Conservation (phyloP, 2,329 filamentous ascomycete species). For the Sporothrix inflata region DNA sequence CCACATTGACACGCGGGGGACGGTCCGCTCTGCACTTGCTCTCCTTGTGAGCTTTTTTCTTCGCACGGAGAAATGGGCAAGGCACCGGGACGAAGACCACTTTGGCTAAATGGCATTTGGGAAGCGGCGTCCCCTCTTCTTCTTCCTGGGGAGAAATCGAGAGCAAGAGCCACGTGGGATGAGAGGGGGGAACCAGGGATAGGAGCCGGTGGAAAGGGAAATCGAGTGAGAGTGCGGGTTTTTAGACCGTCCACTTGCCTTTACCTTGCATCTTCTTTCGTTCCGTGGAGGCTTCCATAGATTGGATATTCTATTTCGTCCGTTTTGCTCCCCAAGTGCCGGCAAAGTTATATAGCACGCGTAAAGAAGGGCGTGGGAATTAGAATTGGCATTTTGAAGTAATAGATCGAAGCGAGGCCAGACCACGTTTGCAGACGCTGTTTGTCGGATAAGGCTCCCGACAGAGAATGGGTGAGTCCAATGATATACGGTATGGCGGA, state of each 20-base stretch:
- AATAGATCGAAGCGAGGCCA: neutral
- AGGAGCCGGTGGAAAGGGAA: neutral
- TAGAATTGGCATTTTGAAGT: too few species aligned
- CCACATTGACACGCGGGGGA: constrained; percentile 20
- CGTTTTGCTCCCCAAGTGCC: neutral
- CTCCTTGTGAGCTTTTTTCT: neutral
- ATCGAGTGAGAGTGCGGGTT: neutral
- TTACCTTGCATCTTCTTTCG: neutral
- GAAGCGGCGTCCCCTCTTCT: neutral
- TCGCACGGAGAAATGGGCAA: neutral
- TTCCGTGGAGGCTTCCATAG: neutral
- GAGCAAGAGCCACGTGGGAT: constrained; percentile 7
- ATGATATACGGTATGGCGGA: neutral
- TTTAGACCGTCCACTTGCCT: neutral
- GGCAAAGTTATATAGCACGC: neutral
- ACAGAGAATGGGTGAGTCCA: neutral
- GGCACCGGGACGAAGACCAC: neutral
- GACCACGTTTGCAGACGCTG: neutral
- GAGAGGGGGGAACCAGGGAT: neutral
- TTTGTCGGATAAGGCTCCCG: neutral
- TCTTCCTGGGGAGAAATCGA: neutral
- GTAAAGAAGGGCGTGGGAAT: neutral
- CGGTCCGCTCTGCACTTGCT: constrained; percentile 16
- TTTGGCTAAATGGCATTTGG: constrained; percentile 18
- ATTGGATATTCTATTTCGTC: neutral